Base-by-base conservation (phyloP, 352 stramenopile species). In the Peronospora tabacina region DNA sequence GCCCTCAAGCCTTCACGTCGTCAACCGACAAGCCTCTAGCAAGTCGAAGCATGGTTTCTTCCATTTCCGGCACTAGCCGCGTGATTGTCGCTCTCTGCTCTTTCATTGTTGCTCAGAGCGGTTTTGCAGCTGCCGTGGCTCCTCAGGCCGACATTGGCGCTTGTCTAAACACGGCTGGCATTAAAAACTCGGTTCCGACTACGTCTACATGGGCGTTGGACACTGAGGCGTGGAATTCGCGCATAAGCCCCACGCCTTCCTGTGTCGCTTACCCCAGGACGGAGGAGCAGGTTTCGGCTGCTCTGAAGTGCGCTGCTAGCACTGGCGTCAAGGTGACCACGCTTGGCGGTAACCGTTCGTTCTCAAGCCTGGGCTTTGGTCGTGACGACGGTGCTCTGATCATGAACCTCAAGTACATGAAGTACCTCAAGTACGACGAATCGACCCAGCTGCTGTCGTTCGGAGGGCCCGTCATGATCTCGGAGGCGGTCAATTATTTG, bases 281-380 rank as follows among this genome's bases (percentile, higher is more conserved):
- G 0, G 56, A 65, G 30, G 32, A 56, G 34, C 47, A 58, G 10
- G 48, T 62, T 11, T 58, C 54, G 3, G 54, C 54, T 30, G 47
- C 54, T 7, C 32, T 63, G 2, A 60, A 58, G 22, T 64, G 56
- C n/a, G 56, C 56, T 6, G 56, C 56, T 39, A 15, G 48, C 32
- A 34, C 33, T 17, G 50, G 50, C n/a, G 30, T 59, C 10, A 64
- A 64, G 39, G 56, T 64, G 39, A 60, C 56, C 17, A 64, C 56
- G 2, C 44, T 64, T 10, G 54, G 54, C 35, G 54, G 54, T 26
- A 62, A 62, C 54, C 54, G 55, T 12, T 63, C 55, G n/a, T 63
- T 63, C 49, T 63, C 55, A 11, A 63, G 55, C 32, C 58, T 63
- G 56, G 56, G 56, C 8, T 64, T 64, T 30, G 56, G 56, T 17